Base-by-base conservation (phyloP, 176 grass and related monocot species). In the Cenchrus purpureus region DNA sequence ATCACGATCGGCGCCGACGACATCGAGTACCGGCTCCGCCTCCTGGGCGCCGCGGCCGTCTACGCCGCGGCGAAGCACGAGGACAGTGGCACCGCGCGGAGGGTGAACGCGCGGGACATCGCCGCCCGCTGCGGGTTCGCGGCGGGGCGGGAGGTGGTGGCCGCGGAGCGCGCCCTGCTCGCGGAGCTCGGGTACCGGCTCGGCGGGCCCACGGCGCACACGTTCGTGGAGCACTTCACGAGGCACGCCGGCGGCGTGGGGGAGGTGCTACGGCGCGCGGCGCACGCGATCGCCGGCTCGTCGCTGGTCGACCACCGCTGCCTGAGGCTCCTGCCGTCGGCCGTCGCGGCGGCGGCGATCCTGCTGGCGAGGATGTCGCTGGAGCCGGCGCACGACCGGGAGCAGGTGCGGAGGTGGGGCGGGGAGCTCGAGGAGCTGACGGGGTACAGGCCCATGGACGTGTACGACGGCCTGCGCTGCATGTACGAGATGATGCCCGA, bases 141-240 rank as follows among this genome's bases (percentile, higher is more conserved):
- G 57, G 57, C 57, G 57, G 9, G 19, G 7, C 2, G 3, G 56
- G 56, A 58, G 56, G 56, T 58, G 56, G 1, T 58, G 17, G 56
- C 8, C 56, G 6, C 56, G 17, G 56, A 58, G 56, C 56, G 56
- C 17, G 56, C 17, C 17, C 55, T 57, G 55, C 55, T 57, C 1
- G 5, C 17, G 56, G 19, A 17, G 56, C 56, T 20, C 56, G 56
- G 56, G 17, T 58, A 58, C 56, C 56, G 56, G 6, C 68, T 71
- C 42, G 59, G 12, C 19, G 46, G 19, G 3, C 82, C 82, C 48
- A 65, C 58, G 19, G 57, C 44, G 45, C 3, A 25, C 57, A 74
- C 81, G 44, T 83, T 64, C 70, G 70, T 83, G 56, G 56, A 63
- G 12, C 81, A 52, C 57, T 83, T 83, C 81, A 83, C 68, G 25